Evolutionary conservation across 108 stramenopile species (phyloP).

Genomic region (Stephanodiscus triporus): DNA sequence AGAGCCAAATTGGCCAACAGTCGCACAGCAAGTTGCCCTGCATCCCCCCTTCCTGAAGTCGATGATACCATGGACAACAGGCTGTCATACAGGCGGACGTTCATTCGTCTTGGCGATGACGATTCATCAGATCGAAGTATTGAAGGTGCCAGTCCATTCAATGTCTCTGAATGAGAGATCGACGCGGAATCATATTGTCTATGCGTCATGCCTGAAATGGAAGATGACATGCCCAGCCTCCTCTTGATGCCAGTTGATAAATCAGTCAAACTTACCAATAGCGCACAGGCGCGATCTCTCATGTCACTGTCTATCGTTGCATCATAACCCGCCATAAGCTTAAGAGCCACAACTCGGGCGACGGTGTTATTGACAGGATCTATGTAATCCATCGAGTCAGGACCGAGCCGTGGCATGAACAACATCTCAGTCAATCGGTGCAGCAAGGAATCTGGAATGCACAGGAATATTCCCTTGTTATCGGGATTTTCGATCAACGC

Average conservation of each 20-base stretch:
- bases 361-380: constrained; percentile 77
- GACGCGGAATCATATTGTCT: constrained; percentile 7
- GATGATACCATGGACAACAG: constrained; percentile 73
- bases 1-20: constrained; percentile 65
- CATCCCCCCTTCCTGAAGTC: constrained; percentile 69
- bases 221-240: constrained; percentile 47
- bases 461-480: constrained; percentile 61
- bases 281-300: constrained; percentile 79
- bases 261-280: constrained; percentile 73
- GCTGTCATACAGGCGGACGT: constrained; percentile 68
- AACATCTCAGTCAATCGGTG: constrained; percentile 67
- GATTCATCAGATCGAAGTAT: constrained; percentile 25
- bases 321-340: constrained; percentile 72
- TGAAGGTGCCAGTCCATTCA: constrained; percentile 19
- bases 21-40: constrained; percentile 62
- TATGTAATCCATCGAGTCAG: constrained; percentile 77
- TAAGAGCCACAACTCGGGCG: constrained; percentile 62
- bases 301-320: constrained; percentile 78
- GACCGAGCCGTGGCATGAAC: constrained; percentile 75
- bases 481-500: constrained; percentile 54
- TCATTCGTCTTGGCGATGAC: constrained; percentile 39
- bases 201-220: constrained; percentile 27
- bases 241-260: constrained; percentile 60
- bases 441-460: constrained; percentile 63
- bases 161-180: constrained; percentile 4